Evolutionary conservation across 345 rosid genomes (phyloP), one percentile per base, ranked within the genome.

Genomic region (Lepidium didymum): DNA sequence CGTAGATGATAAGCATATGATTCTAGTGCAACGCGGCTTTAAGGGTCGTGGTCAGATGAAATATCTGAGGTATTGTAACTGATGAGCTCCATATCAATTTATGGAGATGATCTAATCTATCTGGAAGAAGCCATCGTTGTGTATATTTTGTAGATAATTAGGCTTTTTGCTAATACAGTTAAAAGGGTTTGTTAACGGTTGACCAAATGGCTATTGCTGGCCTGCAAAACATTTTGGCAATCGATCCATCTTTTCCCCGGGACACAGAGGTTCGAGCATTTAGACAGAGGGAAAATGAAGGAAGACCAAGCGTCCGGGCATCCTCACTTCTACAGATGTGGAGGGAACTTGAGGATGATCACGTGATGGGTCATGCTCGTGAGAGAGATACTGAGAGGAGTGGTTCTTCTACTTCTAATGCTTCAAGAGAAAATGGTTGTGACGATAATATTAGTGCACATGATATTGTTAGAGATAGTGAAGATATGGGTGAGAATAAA

Each of bases 331-430:
- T 85, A 77, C 91, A 86, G 78, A 93, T 82, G 89, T 84, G 92
- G 96, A 83, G 90, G 77, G 98, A 90, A 72, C 82, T 86, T 35
- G 97, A 88, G 87, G 94, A 88, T 82, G 96, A 88, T 38, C 92
- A 85, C 42, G 87, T 77, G 79, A 86, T 81, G 85, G 83, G 84
- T 72, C 87, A 56, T 57, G 49, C 73, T 59, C 92, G 75, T 46
- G 89, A 82, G 50, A 81, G 92, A 72, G 76, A 67, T 46, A 44
- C 79, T 66, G 85, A 85, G 53, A 63, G 78, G 74, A 81, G 37
- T 80, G 81, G 68, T 23, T 62, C 69, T 49, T 63, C 78, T 55
- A 57, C 73, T 60, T 60, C 81, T 69, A 80, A 74, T 52, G 40
- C 73, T 51, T 72, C 75, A 0, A 81, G 79, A 69, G 62, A 67